These are phyloP conservation scores for Tetracentron sinense DNA, from an alignment of 164 flowering plant species.

Conservation along the genomic window DNA sequence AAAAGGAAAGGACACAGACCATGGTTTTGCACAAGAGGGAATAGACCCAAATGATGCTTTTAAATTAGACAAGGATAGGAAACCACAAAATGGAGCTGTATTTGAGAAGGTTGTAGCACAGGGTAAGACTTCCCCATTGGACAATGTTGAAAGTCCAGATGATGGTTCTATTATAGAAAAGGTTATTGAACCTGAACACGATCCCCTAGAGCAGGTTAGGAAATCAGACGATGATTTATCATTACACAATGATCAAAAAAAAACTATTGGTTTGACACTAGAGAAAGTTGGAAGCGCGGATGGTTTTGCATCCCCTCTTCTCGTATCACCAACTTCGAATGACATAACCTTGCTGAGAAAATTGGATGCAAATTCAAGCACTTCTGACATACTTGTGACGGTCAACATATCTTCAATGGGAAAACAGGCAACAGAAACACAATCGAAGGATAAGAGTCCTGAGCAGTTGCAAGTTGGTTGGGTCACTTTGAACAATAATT, in stretches of 20 bases:
- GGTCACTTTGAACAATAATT: conserved; percentile 2
- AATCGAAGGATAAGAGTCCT: conserved; percentile 1
- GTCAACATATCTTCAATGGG: conserved; percentile 2
- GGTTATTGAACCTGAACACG: too few relatives aligned
- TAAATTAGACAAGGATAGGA: neutral
- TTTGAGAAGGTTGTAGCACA: neutral
- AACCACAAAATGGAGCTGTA: neutral
- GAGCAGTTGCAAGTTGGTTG: conserved; percentile 6
- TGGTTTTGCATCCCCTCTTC: neutral
- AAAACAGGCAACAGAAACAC: neutral
- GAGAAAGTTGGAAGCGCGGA: too few relatives aligned
- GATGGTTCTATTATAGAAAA: conserved; percentile 5
- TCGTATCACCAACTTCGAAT: neutral
- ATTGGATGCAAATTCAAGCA: too few relatives aligned
- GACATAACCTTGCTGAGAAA: too few relatives aligned
- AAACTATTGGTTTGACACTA: too few relatives aligned
- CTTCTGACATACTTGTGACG: too few relatives aligned
- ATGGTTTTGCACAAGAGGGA: conserved; percentile 5
- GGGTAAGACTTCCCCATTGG: neutral
- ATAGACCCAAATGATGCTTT: conserved; percentile 5
- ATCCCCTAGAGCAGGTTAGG: too few relatives aligned
- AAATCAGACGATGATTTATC: too few relatives aligned
- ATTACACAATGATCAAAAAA: too few relatives aligned
- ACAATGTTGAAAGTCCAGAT: neutral
- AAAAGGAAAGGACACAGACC: neutral